Evolutionary conservation across 768 basidiomycete species (phyloP).

Genomic region (Guyanaporus albipodus): DNA sequence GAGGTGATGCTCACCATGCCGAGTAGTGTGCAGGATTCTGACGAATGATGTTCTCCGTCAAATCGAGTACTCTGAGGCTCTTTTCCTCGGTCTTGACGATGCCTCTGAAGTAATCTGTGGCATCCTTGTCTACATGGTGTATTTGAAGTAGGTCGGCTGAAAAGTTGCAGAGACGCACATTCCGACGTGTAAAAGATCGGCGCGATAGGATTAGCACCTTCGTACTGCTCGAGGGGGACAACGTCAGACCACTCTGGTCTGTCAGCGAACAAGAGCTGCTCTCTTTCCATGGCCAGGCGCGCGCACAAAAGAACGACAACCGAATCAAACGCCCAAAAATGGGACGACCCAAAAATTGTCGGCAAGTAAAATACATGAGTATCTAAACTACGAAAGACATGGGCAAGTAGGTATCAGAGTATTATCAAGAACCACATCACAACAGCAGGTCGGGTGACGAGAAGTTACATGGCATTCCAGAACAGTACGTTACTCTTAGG

Average conservation of each 20-base stretch:
- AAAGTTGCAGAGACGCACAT: conserved; percentile 52
- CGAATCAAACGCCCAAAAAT: neutral
- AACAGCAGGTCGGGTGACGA: neutral
- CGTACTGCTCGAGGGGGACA: conserved; percentile 75
- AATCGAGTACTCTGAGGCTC: conserved; percentile 73
- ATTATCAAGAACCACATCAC: conserved; percentile 13
- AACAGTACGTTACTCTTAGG: conserved; percentile 11
- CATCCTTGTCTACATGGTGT: conserved; percentile 71
- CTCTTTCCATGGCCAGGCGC: conserved; percentile 12
- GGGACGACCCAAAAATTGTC: conserved; percentile 1
- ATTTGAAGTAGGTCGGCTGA: conserved; percentile 6
- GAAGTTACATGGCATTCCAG: conserved; percentile 6
- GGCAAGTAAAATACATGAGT: conserved; percentile 21
- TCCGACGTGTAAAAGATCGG: conserved; percentile 88
- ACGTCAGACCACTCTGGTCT: conserved; percentile 80
- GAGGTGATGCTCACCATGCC: conserved; percentile 65
- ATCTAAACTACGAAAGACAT: conserved; percentile 21
- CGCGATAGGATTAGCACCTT: conserved; percentile 72
- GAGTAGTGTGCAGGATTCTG: conserved; percentile 96
- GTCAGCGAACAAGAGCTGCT: conserved; percentile 46
- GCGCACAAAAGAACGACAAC: too few species aligned
- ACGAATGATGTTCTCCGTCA: conserved; percentile 86
- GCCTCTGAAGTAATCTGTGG: conserved; percentile 88
- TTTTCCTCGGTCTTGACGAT: conserved; percentile 75
- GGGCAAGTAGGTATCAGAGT: conserved; percentile 20